Percentiles rank a stretch among this genome's conserved stretches.
Conservation (phyloP, 2,329 filamentous ascomycete genomes). For the Trichoderma atroviride region DNA sequence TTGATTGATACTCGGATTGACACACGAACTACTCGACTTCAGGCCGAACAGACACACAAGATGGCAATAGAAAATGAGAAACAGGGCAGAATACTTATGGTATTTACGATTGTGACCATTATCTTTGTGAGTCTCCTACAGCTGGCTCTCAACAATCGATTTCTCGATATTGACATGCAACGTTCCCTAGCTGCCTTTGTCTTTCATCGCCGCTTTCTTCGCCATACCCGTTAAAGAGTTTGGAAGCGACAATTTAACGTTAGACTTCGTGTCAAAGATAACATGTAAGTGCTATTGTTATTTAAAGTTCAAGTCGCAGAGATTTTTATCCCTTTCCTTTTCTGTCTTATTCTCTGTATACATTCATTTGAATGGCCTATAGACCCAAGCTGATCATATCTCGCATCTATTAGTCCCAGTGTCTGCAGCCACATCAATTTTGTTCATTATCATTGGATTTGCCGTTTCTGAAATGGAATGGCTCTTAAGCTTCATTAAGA, state of each 20-base stretch:
- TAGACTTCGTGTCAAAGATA: neutral
- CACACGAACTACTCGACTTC: neutral
- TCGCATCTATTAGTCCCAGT: too few relatives aligned
- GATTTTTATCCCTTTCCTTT: too few relatives aligned
- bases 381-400: too few relatives aligned
- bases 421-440: too few relatives aligned
- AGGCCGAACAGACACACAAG: neutral
- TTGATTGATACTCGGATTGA: neutral
- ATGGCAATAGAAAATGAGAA: neutral
- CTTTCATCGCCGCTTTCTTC: conserved; percentile 9
- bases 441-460: too few relatives aligned
- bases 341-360: too few relatives aligned
- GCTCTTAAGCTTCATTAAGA: too few relatives aligned
- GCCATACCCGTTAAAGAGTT: neutral
- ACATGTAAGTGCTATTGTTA: neutral
- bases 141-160: too few relatives aligned
- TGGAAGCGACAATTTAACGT: neutral
- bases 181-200: neutral
- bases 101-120: neutral
- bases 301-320: neutral
- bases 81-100: neutral
- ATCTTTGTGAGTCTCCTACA: neutral
- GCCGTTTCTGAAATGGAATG: too few relatives aligned
- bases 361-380: too few relatives aligned
- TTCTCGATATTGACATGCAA: neutral